Conservation (phyloP, 306 rosid genomes). For the Vigna reflexopilosa region DNA sequence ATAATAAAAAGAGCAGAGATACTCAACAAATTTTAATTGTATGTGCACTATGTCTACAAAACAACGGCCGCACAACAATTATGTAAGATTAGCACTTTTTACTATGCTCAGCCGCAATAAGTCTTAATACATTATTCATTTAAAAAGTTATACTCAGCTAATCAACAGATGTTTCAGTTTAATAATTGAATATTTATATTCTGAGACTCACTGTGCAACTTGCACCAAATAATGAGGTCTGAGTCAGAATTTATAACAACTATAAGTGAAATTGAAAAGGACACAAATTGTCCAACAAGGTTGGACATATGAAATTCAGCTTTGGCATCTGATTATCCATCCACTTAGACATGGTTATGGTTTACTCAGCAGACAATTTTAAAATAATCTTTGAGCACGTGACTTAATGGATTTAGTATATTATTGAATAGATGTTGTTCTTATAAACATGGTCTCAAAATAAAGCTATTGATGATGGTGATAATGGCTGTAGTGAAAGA, state of each 20-base stretch:
- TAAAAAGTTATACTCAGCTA: background rate
- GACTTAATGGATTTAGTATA: background rate
- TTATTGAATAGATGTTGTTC: conserved; percentile 10
- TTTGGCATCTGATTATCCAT: background rate
- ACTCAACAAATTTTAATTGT: background rate
- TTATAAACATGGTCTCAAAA: background rate
- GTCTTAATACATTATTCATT: background rate
- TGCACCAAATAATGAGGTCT: background rate
- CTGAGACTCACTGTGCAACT: background rate
- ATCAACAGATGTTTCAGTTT: conserved; percentile 10
- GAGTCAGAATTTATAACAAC: background rate
- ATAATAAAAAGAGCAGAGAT: background rate
- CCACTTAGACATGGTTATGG: conserved; percentile 9
- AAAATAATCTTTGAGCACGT: background rate
- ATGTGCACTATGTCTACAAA: background rate
- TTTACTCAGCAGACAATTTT: conserved; percentile 9
- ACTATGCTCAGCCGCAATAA: background rate
- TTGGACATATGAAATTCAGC: background rate
- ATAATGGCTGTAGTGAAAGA: background rate
- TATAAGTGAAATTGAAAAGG: background rate
- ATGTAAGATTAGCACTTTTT: background rate
- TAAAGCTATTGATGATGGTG: conserved; percentile 5
- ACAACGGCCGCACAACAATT: background rate
- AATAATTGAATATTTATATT: background rate
- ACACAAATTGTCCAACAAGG: background rate